A percentile compares a stretch with the other conserved stretches of the same genome.
These are phyloP conservation scores for Mycena pura DNA, from an alignment of 768 basidiomycete species.

Conservation along the genomic window DNA sequence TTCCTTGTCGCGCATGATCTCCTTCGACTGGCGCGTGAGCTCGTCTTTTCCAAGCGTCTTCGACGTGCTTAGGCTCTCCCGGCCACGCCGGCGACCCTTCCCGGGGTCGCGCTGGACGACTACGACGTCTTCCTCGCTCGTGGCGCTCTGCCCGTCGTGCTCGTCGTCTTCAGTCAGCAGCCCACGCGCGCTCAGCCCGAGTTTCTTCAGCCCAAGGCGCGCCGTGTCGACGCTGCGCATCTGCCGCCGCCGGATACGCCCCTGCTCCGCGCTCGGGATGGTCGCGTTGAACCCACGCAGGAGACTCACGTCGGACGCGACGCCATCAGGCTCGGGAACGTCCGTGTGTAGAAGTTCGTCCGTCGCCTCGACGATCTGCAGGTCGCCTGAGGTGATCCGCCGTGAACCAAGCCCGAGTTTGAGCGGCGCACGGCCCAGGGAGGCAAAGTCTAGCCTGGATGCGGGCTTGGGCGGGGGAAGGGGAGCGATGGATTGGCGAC, in stretches of 20 bases:
- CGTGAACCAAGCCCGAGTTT: slow-evolving; percentile 68
- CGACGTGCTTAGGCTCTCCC: slow-evolving; percentile 70
- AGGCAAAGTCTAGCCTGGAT: slow-evolving; percentile 70
- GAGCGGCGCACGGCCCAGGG: slow-evolving; percentile 80
- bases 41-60: slow-evolving; percentile 86
- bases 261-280: slow-evolving; percentile 85
- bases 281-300: slow-evolving; percentile 94
- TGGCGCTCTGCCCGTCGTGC: slow-evolving; percentile 63
- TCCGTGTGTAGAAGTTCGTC: slow-evolving; percentile 75
- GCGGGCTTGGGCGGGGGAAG: slow-evolving; percentile 31
- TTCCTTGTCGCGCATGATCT: slow-evolving; percentile 91
- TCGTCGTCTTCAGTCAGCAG: slow-evolving; percentile 65
- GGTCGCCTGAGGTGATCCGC: slow-evolving; percentile 81
- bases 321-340: slow-evolving; percentile 76
- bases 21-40: slow-evolving; percentile 79
- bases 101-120: slow-evolving; percentile 55
- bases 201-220: slow-evolving; percentile 76
- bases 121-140: slow-evolving; percentile 81
- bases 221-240: slow-evolving; percentile 82
- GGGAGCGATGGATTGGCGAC: slow-evolving; percentile 41
- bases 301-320: slow-evolving; percentile 78
- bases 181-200: slow-evolving; percentile 82
- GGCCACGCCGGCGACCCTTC: slow-evolving; percentile 58
- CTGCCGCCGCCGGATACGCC: slow-evolving; percentile 77
- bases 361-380: slow-evolving; percentile 83